Evolutionary conservation across 306 rosid species (phyloP).

Genomic region (Cucurbita maxima): DNA sequence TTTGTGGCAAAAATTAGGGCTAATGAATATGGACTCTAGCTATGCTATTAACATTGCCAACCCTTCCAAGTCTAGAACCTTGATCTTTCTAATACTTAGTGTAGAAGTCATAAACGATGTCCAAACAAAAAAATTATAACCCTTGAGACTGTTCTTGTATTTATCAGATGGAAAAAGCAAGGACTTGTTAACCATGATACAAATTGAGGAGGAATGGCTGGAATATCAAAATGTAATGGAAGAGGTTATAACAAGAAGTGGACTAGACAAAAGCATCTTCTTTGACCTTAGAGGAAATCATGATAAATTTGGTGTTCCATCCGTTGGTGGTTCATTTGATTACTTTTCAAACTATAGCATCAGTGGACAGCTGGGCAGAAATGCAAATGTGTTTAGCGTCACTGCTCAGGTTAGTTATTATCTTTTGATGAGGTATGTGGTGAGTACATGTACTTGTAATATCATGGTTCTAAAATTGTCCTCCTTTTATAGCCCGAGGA

Average conservation of each 20-base stretch:
- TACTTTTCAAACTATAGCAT: conserved; percentile 74
- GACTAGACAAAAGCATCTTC: conserved; percentile 51
- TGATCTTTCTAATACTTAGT: neutral
- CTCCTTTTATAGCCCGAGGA: neutral
- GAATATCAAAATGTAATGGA: conserved; percentile 53
- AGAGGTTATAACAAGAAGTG: conserved; percentile 47
- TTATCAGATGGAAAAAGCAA: conserved; percentile 77
- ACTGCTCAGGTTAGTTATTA: conserved; percentile 54
- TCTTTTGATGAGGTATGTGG: neutral
- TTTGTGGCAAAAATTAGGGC: neutral
- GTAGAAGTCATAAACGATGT: neutral
- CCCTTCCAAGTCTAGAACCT: neutral
- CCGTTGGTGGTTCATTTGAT: conserved; percentile 54
- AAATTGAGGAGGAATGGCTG: conserved; percentile 80
- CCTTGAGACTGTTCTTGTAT: neutral
- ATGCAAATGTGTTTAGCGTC: conserved; percentile 42
- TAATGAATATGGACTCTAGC: neutral
- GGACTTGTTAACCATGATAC: conserved; percentile 75
- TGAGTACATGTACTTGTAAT: neutral
- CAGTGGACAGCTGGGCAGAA: conserved; percentile 62
- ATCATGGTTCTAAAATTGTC: neutral
- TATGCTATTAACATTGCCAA: neutral
- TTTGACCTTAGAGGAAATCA: conserved; percentile 82
- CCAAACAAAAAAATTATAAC: neutral
- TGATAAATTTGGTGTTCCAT: conserved; percentile 80